Evolutionary conservation across 495 filamentous ascomycete genomes (phyloP).

Genomic region (Aspergillus haitiensis): DNA sequence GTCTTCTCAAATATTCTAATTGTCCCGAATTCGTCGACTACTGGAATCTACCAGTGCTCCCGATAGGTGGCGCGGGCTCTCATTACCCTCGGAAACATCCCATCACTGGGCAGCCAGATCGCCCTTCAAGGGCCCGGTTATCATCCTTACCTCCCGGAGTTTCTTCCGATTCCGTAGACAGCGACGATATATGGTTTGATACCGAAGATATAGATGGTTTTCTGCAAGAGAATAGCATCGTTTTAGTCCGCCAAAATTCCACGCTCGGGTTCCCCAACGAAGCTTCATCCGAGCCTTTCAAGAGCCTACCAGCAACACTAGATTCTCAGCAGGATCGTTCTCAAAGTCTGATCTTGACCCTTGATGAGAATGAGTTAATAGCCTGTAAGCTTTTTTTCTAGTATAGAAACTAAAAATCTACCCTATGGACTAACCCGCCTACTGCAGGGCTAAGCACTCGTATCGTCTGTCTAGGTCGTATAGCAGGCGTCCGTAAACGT

Average conservation of each 20-base stretch:
- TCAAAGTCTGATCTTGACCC: neutral
- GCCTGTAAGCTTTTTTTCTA: neutral
- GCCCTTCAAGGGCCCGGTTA: neutral
- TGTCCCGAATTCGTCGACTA: neutral
- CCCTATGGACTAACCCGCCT: neutral
- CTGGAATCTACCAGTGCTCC: neutral
- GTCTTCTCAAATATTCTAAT: neutral
- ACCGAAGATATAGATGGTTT: neutral
- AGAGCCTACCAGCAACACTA: neutral
- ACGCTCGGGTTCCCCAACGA: neutral
- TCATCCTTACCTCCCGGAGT: neutral
- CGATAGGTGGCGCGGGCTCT: neutral
- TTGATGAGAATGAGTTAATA: neutral
- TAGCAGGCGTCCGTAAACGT: neutral
- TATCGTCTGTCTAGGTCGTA: neutral
- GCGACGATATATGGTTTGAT: neutral
- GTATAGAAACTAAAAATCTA: neutral
- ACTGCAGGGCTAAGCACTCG: neutral
- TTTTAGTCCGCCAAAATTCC: neutral
- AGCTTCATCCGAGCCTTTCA: neutral
- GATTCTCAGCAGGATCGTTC: neutral
- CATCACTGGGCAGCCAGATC: neutral
- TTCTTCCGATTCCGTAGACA: neutral
- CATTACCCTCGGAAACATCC: neutral
- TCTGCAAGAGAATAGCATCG: neutral